A percentile compares a stretch with the other conserved stretches of the same genome.
Evolutionary conservation across 768 basidiomycete species (phyloP).

Genomic region (Suillus cothurnatus): DNA sequence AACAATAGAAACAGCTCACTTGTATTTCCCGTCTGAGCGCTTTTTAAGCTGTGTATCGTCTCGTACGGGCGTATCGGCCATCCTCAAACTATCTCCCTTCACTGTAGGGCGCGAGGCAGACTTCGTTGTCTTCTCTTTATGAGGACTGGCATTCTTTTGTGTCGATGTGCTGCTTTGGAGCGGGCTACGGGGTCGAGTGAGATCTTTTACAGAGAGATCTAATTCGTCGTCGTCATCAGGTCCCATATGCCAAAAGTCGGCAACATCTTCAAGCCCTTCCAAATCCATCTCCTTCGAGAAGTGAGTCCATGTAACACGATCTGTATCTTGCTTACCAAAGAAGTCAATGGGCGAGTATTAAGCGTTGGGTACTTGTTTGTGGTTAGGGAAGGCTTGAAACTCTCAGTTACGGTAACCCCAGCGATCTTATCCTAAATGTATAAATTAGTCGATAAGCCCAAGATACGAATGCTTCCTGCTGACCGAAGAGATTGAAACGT

Average conservation of each 20-base stretch:
- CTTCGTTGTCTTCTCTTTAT: background rate
- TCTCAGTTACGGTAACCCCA: conserved; percentile 55
- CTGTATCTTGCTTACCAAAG: conserved; percentile 44
- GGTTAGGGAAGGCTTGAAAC: conserved; percentile 60
- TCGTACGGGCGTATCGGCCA: too few relatives aligned
- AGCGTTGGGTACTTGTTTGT: conserved; percentile 62
- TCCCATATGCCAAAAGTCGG: conserved; percentile 65
- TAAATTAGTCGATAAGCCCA: conserved; percentile 16
- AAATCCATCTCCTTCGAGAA: conserved; percentile 61
- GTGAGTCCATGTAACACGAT: conserved; percentile 9
- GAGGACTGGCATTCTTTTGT: background rate
- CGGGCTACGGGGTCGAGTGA: conserved; percentile 30
- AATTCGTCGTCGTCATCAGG: conserved; percentile 28
- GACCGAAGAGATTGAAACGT: conserved; percentile 66
- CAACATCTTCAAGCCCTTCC: conserved; percentile 65
- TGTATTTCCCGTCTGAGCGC: conserved; percentile 64
- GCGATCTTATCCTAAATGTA: conserved; percentile 68
- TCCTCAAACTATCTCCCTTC: background rate
- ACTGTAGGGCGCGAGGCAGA: background rate
- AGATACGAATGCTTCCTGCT: conserved; percentile 18
- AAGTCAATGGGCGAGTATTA: conserved; percentile 69
- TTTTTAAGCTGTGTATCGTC: conserved; percentile 31
- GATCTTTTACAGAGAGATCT: conserved; percentile 32
- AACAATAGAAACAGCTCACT: conserved; percentile 41
- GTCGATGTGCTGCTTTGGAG: background rate